Evolutionary conservation across 352 stramenopile species (phyloP).

Genomic region (Thalassiosira pacifica): DNA sequence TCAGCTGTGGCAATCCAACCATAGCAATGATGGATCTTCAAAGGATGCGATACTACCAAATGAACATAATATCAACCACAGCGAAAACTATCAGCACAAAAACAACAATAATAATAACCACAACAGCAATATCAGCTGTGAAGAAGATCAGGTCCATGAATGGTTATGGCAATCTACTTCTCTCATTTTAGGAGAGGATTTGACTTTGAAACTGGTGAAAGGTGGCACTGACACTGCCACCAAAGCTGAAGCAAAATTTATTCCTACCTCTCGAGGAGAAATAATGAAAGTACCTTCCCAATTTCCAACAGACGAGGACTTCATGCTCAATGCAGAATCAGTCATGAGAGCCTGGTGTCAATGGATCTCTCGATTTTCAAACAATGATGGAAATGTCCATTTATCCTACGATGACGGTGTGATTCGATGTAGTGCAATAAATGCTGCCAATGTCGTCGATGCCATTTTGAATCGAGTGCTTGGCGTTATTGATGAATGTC

Average conservation of each 20-base stretch:
- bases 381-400: neutral
- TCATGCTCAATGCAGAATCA: constrained; percentile 33
- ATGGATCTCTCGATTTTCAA: constrained; percentile 18
- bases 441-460: constrained; percentile 30
- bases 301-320: constrained; percentile 25
- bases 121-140: too few species aligned
- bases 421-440: neutral
- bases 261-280: too few species aligned
- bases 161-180: constrained; percentile 36
- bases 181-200: constrained; percentile 13
- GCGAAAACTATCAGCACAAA: neutral
- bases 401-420: neutral
- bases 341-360: constrained; percentile 46
- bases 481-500: constrained; percentile 6
- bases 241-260: too few species aligned
- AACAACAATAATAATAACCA: too few species aligned
- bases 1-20: too few species aligned
- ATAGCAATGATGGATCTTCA: neutral
- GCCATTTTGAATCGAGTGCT: constrained; percentile 31
- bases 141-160: constrained; percentile 10
- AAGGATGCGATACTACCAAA: neutral
- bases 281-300: too few species aligned
- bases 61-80: neutral
- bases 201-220: constrained; percentile 1
- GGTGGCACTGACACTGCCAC: neutral